Conservation (phyloP, 2,329 filamentous ascomycete genomes). For the Arthroderma uncinatum region DNA sequence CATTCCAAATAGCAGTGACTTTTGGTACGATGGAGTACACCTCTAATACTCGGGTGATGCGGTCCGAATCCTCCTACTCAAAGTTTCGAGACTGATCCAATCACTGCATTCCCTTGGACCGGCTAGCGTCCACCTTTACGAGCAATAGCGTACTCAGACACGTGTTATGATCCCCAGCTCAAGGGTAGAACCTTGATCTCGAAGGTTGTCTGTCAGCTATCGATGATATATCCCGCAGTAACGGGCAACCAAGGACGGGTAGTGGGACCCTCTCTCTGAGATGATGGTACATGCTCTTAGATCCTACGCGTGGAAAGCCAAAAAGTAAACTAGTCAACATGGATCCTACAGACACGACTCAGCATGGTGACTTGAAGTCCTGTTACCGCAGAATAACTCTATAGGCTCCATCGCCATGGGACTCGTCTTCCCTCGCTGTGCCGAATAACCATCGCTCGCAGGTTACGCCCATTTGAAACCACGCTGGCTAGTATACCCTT, state of each 20-base stretch:
- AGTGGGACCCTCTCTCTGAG: neutral
- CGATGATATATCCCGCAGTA: slow-evolving; percentile 4
- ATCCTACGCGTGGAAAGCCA: neutral
- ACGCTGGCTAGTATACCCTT: neutral
- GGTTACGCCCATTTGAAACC: neutral
- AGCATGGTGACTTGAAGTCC: neutral
- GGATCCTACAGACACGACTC: neutral
- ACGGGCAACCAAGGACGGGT: neutral
- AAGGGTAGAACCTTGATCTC: slow-evolving; percentile 5
- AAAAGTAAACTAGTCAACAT: neutral
- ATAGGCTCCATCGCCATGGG: neutral
- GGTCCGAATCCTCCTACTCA: slow-evolving; percentile 2
- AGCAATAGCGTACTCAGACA: neutral
- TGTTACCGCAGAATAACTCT: neutral
- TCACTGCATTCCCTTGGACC: neutral
- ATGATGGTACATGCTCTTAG: neutral
- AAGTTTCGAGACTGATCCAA: neutral
- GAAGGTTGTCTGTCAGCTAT: slow-evolving; percentile 3
- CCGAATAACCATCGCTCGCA: neutral
- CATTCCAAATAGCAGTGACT: neutral
- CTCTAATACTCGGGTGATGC: neutral
- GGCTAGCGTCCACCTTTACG: neutral
- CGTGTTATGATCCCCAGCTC: slow-evolving; percentile 5
- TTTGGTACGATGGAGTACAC: neutral
- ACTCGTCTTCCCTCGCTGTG: neutral